These are phyloP conservation scores for Raphanus hybrid DNA, from an alignment of 441 rosid genomes.

Conservation along the genomic window DNA sequence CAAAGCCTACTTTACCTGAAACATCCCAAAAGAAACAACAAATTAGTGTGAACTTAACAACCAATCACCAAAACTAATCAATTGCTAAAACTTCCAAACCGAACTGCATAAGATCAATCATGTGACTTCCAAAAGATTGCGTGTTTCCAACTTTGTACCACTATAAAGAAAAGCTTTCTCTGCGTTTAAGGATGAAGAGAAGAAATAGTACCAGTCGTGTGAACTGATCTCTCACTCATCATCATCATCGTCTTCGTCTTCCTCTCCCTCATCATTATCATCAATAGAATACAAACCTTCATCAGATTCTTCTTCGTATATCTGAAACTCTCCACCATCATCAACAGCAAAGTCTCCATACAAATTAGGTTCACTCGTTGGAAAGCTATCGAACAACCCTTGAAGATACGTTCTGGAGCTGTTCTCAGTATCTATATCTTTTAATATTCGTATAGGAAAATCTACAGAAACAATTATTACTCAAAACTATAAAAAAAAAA, in stretches of 20 bases:
- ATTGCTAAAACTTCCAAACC: neutral
- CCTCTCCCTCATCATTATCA: constrained; percentile 39
- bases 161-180: neutral
- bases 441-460: constrained; percentile 46
- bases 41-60: neutral
- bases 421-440: constrained; percentile 65
- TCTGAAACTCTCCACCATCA: constrained; percentile 81
- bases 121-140: constrained; percentile 7
- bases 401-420: constrained; percentile 85
- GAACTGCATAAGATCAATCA: constrained; percentile 1
- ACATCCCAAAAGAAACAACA: constrained; percentile 29
- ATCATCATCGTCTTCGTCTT: constrained; percentile 40
- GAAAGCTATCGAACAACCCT: constrained; percentile 91
- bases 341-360: constrained; percentile 54
- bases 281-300: constrained; percentile 57
- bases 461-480: neutral
- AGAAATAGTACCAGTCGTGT: constrained; percentile 29
- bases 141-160: neutral
- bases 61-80: neutral
- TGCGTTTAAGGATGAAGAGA: constrained; percentile 5
- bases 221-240: constrained; percentile 19
- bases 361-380: constrained; percentile 52
- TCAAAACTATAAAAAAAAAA: neutral
- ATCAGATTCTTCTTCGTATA: constrained; percentile 83
- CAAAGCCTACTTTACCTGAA: constrained; percentile 35